Evolutionary conservation across 2,329 filamentous ascomycete species (phyloP).

Genomic region (Colletotrichum sp.): DNA sequence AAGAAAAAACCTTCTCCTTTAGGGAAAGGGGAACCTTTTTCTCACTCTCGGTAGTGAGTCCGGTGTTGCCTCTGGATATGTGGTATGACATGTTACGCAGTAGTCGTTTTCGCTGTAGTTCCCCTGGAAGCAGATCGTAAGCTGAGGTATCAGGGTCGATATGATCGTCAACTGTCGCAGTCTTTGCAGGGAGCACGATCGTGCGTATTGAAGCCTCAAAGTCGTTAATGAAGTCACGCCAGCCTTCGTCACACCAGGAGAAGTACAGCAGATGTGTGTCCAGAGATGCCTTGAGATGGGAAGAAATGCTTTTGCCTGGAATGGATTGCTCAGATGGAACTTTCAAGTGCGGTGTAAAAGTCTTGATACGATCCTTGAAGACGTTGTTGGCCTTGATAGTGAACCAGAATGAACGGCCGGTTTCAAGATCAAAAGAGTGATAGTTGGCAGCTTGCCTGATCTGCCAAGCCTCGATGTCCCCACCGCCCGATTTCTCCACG

Average conservation of each 20-base stretch:
- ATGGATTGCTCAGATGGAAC: no score
- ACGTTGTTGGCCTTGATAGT: neutral
- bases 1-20: no score
- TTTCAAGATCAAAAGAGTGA: neutral
- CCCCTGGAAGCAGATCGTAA: no score
- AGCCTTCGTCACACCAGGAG: constrained; percentile 1
- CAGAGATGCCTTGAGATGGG: neutral
- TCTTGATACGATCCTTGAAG: neutral
- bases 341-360: neutral
- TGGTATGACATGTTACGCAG: fast-evolving
- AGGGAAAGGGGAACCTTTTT: neutral
- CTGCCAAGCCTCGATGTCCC: no score
- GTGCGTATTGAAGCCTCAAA: neutral
- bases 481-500: no score
- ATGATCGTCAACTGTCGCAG: neutral
- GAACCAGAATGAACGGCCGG: neutral
- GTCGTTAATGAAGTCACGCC: neutral
- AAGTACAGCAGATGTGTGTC: neutral
- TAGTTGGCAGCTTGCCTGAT: neutral
- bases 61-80: neutral
- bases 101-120: no score
- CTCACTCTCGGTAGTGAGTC: neutral
- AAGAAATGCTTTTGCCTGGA: no score
- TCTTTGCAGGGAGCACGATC: neutral
- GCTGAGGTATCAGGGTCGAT: no score